Evolutionary conservation across 2,329 filamentous ascomycete genomes (phyloP), one percentile per base, ranked within the genome.

Genomic region (Ophiosphaerella narmari): DNA sequence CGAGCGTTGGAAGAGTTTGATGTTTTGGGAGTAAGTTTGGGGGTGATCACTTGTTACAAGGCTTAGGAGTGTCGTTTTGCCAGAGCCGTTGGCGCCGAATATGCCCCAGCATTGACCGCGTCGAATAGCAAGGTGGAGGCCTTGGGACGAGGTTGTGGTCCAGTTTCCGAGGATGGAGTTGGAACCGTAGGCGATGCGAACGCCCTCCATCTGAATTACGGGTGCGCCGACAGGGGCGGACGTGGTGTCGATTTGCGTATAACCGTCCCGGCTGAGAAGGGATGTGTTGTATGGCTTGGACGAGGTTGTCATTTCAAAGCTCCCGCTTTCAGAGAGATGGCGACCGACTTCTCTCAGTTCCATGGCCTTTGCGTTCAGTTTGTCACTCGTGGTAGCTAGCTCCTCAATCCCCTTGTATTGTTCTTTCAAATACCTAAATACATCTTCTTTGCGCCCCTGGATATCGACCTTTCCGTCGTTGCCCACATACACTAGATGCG

Each of bases 1-100:
- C 46, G 87, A 88, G 18, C 86, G 85, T 1, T 91, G 91, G 68
- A 99, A 97, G 12, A 97, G 80, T 60, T 84, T 87, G 53, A 99
- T 87, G 0, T 93, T 92, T 21, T 92, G 83, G 0, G 90, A 90
- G 71, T 97, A 99, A 0, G 92, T 86, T 72, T 97, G 93, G 0
- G 94, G 94, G 64, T 99, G 94, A 66, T 99, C 94, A 1, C 93
- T 97, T 52, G 90, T 95, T 51, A 99, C 89, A 5, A 99, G 81
- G 5, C 91, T 94, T 24, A 97, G 83, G 34, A 99, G 82, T 0
- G 94, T 99, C 0, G 94, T 99, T 77, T 99, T 99, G 14, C 94
- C 94, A 0, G 91, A 96, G 11, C 89, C 94, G 63, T 99, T 97
- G 29, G 92, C 88, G 0, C 94, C 94, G 66, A 99, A 94, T 14